phyloP scores from a whole-genome alignment of 441 rosid species.

The Bruguiera hainesii region DNA sequence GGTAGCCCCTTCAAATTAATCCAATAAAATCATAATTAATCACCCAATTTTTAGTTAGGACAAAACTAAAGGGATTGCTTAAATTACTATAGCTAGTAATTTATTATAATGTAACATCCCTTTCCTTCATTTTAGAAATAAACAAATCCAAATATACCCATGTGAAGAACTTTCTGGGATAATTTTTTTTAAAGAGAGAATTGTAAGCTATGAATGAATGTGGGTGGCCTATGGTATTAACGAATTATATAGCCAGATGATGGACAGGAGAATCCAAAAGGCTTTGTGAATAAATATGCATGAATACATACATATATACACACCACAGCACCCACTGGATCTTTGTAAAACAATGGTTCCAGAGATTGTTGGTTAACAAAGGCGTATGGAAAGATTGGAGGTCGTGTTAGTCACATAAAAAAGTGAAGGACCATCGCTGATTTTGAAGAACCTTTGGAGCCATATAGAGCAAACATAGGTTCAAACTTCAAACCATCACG shows the following conservation, averaged over 20 bases:
- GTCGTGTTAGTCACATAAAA: background rate
- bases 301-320: too few species aligned
- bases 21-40: background rate
- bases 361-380: background rate
- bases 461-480: too few species aligned
- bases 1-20: slow-evolving; percentile 55
- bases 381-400: background rate
- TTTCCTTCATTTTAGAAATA: background rate
- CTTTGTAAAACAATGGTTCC: background rate
- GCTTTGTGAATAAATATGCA: too few species aligned
- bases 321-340: too few species aligned
- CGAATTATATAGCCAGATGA: slow-evolving; percentile 18
- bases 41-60: background rate
- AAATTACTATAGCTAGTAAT: too few species aligned
- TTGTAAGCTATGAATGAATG: background rate
- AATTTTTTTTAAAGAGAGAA: too few species aligned
- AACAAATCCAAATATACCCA: background rate
- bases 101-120: too few species aligned
- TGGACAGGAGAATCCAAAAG: slow-evolving; percentile 8
- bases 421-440: too few species aligned
- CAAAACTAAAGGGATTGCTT: too few species aligned
- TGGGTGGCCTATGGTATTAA: background rate
- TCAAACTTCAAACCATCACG: too few species aligned
- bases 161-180: background rate
- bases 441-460: too few species aligned